Evolutionary conservation across 108 stramenopile genomes (phyloP), one percentile per base, ranked within the genome.

Genomic region (Cylindrotheca closterium): DNA sequence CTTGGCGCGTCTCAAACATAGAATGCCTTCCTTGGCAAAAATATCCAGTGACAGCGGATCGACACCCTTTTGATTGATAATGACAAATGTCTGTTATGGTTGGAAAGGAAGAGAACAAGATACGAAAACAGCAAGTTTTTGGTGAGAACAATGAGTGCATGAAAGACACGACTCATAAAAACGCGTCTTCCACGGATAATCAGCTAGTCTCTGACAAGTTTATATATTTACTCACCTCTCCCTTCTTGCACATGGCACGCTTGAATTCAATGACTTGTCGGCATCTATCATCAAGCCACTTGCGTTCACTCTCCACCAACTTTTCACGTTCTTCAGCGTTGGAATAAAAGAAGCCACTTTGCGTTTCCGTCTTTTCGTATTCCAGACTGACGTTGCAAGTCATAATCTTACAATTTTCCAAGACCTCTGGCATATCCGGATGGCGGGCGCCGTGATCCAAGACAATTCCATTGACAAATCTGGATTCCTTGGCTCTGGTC

Each of bases 51-150:
- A 82, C 54, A 97, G 80, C 8, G 99, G 97, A 93, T 99, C 99
- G 69, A 99, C 96, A 56, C 99, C 99, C 84, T 99, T 99, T 84
- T 99, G 99, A 81, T 99, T 99, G 79, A 98, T 94, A 61, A 99
- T 87, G 34, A 97, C 94, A 85, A 99, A 99, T 21, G 92, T 79
- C 77, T 80, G 47, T 33, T 19, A 58, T 33, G 18, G 15, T 33
- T 17, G 15, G n/a, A 32, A 37, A 34, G n/a, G 30, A 25, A 37
- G 37, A 32, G 19, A 5, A 23, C 19, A 0, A 30, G 8, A 27
- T 27, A 28, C 27, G 47, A 30, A 12, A 27, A 8, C n/a, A n/a
- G 2, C 47, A 25, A 37, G 45, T n/a, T 5, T 29, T 4, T 0
- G 25, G 49, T 18, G 0, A 24, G 45, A 28, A 45, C 1, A 46